These are phyloP conservation scores for Carallia pectinifolia DNA, from an alignment of 345 rosid genomes.

Conservation along the genomic window DNA sequence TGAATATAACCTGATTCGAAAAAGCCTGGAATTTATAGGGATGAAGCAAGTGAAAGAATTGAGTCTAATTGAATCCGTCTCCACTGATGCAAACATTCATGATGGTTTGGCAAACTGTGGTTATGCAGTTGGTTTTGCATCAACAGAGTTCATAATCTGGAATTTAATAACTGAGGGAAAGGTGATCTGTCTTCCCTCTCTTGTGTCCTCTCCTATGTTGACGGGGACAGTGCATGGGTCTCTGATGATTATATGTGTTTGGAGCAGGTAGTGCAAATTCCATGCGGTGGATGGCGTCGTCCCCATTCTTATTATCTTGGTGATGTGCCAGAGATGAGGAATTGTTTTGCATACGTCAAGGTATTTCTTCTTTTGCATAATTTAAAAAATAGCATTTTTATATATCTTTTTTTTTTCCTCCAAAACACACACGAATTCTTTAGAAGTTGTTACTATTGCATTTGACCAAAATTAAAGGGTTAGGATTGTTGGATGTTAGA, in stretches of 20 bases:
- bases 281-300: conserved; percentile 99
- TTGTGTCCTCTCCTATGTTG: neutral
- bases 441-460: too few species aligned
- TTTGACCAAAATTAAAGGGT: too few species aligned
- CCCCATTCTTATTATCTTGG: conserved; percentile 88
- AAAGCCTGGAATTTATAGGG: conserved; percentile 73
- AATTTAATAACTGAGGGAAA: conserved; percentile 69
- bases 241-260: conserved; percentile 31
- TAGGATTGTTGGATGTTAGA: too few species aligned
- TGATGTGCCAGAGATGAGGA: conserved; percentile 60
- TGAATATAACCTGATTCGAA: conserved; percentile 57
- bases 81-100: conserved; percentile 27
- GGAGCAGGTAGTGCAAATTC: conserved; percentile 76
- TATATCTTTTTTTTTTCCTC: too few species aligned
- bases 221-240: neutral
- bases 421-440: too few species aligned
- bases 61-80: conserved; percentile 70
- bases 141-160: conserved; percentile 83
- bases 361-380: conserved; percentile 34
- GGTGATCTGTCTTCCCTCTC: conserved; percentile 38
- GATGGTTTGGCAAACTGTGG: conserved; percentile 45
- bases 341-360: conserved; percentile 92
- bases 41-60: conserved; percentile 90
- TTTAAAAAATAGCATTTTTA: too few species aligned
- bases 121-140: conserved; percentile 89